Base-by-base conservation (phyloP, 2,329 filamentous ascomycete species). In the Aspergillus transmontanensis region DNA sequence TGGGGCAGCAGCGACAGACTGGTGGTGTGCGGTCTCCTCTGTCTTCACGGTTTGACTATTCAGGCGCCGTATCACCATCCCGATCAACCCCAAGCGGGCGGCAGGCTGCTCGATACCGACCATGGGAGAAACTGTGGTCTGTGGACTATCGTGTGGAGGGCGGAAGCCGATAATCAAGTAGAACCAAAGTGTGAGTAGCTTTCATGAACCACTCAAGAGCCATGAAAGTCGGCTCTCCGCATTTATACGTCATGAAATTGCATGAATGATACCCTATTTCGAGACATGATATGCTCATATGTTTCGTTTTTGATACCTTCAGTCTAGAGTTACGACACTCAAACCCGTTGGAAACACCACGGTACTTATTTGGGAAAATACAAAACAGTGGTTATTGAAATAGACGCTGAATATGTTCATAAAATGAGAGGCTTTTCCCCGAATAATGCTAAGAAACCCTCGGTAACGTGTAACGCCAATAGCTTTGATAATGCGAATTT, bases 101-200 rank as follows among this genome's bases (percentile, higher is more conserved):
- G 51, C 62, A 67, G 32, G 58, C 57, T 23, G 59, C 67, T 9
- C 72, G 69, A 56, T 66, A 73, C 51, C 72, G 76, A 6, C 74
- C 77, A 30, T 81, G 79, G 79, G 78, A 80, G 66, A 80, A 76
- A 58, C 58, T 81, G 16, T 81, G 78, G 73, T 80, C 77, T 57
- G 71, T 81, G 58, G 79, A 81, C 58, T 81, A 80, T 71, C 75
- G 75, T 21, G 65, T 75, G 30, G 77, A 78, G 58, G 70, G 72
- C 61, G 67, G 70, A 9, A 61, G 64, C 57, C 58, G 61, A 36
- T 58, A 61, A 59, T 4, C 11, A 12, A 19, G 12, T 16, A 26
- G 11, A 43, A 48, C 19, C 4, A 14, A 28, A 9, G 26, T 21
- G 26, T 53, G 26, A 26, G 26, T 60, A 21, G 23, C 43, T 64